Conservation (phyloP, 352 stramenopile genomes). For the Phytopythium sindhum region DNA sequence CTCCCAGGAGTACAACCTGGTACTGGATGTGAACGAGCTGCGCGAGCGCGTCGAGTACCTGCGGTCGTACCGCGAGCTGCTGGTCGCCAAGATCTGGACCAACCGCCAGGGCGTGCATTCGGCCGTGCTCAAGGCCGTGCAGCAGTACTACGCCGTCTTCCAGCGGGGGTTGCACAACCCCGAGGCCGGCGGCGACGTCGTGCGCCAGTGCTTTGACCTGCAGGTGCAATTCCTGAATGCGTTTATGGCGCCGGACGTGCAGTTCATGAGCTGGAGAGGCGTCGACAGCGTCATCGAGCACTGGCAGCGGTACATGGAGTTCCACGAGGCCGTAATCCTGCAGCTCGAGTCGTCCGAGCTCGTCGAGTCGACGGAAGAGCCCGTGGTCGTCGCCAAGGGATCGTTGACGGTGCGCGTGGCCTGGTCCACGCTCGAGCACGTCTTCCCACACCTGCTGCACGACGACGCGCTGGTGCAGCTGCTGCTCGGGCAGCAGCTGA, state of each 20-base stretch:
- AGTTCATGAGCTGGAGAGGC: slow-evolving; percentile 30
- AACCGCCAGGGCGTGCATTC: slow-evolving; percentile 33
- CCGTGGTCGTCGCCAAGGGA: slow-evolving; percentile 52
- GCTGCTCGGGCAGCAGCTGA: slow-evolving; percentile 31
- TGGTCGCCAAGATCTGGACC: slow-evolving; percentile 48
- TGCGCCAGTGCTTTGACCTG: slow-evolving; percentile 48
- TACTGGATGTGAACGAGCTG: slow-evolving; percentile 63
- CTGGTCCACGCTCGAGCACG: slow-evolving; percentile 32
- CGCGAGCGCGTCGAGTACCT: slow-evolving; percentile 58
- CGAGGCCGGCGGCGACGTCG: slow-evolving; percentile 30
- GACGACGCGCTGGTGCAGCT: slow-evolving; percentile 31
- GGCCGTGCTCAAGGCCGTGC: slow-evolving; percentile 53
- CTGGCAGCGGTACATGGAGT: slow-evolving; percentile 55
- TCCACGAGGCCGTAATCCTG: slow-evolving; percentile 44
- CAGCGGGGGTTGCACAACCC: slow-evolving; percentile 48
- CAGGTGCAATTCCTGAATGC: slow-evolving; percentile 46
- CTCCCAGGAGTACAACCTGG: slow-evolving; percentile 65
- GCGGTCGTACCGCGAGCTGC: slow-evolving; percentile 33
- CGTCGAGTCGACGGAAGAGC: slow-evolving; percentile 38
- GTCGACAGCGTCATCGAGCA: slow-evolving; percentile 50
- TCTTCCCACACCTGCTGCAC: slow-evolving; percentile 44
- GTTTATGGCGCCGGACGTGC: slow-evolving; percentile 41
- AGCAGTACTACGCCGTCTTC: slow-evolving; percentile 73
- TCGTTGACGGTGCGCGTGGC: slow-evolving; percentile 28
- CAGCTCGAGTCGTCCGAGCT: slow-evolving; percentile 36